Evolutionary conservation across 2,329 filamentous ascomycete genomes (phyloP).

Genomic region (Neopestalotiopsis sp.): DNA sequence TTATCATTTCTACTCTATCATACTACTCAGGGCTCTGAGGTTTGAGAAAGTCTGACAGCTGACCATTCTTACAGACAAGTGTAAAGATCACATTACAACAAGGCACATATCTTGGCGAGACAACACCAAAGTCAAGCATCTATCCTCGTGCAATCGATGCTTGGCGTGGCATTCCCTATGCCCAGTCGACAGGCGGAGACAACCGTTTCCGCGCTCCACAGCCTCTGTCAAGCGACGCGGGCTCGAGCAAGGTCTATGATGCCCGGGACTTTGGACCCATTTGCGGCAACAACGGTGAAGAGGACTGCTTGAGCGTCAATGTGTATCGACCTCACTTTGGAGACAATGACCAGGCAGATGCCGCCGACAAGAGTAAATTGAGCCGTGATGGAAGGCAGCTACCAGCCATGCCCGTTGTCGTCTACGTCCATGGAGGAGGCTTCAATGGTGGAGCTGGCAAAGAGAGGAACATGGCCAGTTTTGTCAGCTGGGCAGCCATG

Average conservation of each 20-base stretch:
- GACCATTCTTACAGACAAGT: background rate
- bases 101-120: slow-evolving; percentile 45
- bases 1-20: background rate
- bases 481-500: slow-evolving; percentile 59
- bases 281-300: slow-evolving; percentile 44
- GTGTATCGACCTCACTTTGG: slow-evolving; percentile 48
- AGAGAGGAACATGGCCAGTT: slow-evolving; percentile 64
- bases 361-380: slow-evolving; percentile 28
- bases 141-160: slow-evolving; percentile 49
- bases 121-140: slow-evolving; percentile 31
- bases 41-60: background rate
- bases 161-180: slow-evolving; percentile 57
- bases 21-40: too few relatives aligned
- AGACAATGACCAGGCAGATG: slow-evolving; percentile 27
- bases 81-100: slow-evolving; percentile 30
- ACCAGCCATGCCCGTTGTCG: slow-evolving; percentile 50
- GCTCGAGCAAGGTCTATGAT: slow-evolving; percentile 37
- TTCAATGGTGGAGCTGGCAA: slow-evolving; percentile 61
- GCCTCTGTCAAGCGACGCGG: slow-evolving; percentile 31
- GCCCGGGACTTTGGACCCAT: slow-evolving; percentile 40
- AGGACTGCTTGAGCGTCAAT: slow-evolving; percentile 60
- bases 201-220: slow-evolving; percentile 52
- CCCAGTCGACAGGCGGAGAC: slow-evolving; percentile 42
- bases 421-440: slow-evolving; percentile 68
- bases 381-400: slow-evolving; percentile 29